A percentile compares a stretch with the other conserved stretches of the same genome.
Evolutionary conservation across 805 yeast genomes (phyloP).

Genomic region (Yamadazyma scolyti): DNA sequence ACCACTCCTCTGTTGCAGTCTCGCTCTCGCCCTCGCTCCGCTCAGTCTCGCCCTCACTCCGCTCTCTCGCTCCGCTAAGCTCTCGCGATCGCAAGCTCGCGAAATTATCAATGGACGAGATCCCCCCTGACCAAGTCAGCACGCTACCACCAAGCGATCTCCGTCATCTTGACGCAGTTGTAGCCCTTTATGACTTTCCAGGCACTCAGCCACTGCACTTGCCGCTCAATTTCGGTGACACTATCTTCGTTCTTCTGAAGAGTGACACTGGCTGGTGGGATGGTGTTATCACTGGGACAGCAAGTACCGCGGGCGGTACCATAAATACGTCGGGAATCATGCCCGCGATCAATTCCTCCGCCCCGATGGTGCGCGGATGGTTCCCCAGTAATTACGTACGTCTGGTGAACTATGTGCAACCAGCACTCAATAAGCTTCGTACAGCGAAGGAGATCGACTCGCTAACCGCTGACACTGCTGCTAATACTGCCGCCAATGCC

Average conservation of each 20-base stretch:
- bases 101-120: constrained; percentile 26
- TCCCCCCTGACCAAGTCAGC: constrained; percentile 42
- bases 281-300: constrained; percentile 61
- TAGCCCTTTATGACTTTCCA: constrained; percentile 53
- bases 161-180: constrained; percentile 51
- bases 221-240: constrained; percentile 59
- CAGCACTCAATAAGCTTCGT: constrained; percentile 34
- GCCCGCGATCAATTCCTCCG: constrained; percentile 32
- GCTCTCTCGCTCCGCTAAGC: too few relatives aligned
- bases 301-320: too few relatives aligned
- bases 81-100: too few relatives aligned
- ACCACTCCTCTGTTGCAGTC: too few relatives aligned
- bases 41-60: too few relatives aligned
- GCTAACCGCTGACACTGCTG: constrained; percentile 45
- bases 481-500: constrained; percentile 45
- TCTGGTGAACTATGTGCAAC: constrained; percentile 41
- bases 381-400: constrained; percentile 68
- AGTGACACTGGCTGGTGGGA: constrained; percentile 84
- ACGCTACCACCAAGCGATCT: constrained; percentile 27
- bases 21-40: too few relatives aligned
- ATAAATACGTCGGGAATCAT: too few relatives aligned
- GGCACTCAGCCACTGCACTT: constrained; percentile 51
- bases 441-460: constrained; percentile 39
- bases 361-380: constrained; percentile 73
- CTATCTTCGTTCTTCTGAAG: constrained; percentile 64